Base-by-base conservation (phyloP, 441 rosid species). In the Eutrema salsugineum region DNA sequence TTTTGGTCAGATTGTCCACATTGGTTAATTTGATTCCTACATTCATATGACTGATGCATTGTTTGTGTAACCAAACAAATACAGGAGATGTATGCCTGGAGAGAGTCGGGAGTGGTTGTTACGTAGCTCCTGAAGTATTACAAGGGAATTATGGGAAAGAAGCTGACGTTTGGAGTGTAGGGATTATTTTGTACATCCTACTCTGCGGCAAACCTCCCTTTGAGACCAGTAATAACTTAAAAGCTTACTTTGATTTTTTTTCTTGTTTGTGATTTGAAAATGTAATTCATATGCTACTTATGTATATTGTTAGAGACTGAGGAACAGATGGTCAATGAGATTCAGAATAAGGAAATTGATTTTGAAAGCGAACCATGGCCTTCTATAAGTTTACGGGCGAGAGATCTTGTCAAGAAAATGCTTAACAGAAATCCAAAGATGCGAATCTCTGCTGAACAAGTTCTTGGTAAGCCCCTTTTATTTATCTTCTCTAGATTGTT, bases 141-240 rank as follows among this genome's bases (percentile, higher is more conserved):
- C 78, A 59, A 12, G 86, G 96, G 48, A 83, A 83, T 39, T 91
- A 91, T n/a, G 99, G 97, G 39, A 90, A 87, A 83, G 99, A 94
- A 79, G 86, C 87, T n/a, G 99, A 94, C 70, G 50, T 91, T 50
- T 94, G 99, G 96, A 91, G 97, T 78, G 97, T 94, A 32, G 95
- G 97, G 46, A 86, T 91, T 63, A 88, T 94, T 33, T 79, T 90
- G 48, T 94, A 94, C 71, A 86, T 94, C 78, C 89, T 94, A 44
- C 94, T 94, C 32, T 82, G 97, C 30, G 97, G 97, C 2, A 91
- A 85, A 36, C 97, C 99, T 76, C 97, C 99, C 28, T 91, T 91
- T 82, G 88, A 88, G 95, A 91, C 89, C 5, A 91, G 97, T 94
- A 88, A 80, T 56, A 82, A 51, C 20, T 63, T 55, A 9, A 62